A percentile compares a stretch with the other conserved stretches of the same genome.
Evolutionary conservation across 2,329 filamentous ascomycete genomes (phyloP).

Genomic region (Grosmannia clavigera): DNA sequence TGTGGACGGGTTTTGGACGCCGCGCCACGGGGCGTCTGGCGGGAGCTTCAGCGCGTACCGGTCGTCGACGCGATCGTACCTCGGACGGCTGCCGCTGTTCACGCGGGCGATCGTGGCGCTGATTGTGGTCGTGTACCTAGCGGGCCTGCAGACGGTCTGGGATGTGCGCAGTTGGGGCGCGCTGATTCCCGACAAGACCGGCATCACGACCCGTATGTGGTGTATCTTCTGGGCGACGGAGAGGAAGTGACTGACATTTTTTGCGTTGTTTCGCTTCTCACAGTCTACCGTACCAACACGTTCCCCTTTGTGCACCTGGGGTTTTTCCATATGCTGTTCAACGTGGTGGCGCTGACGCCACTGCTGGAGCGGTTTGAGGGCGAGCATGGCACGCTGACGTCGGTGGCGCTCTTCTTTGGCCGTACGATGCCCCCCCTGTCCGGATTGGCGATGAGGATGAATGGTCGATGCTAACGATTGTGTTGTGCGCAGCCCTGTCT

Average conservation of each 20-base stretch:
- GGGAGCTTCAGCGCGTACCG: slow-evolving; percentile 55
- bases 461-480: neutral
- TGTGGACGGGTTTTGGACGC: slow-evolving; percentile 6
- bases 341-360: slow-evolving; percentile 70
- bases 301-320: slow-evolving; percentile 79
- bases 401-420: slow-evolving; percentile 78
- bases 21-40: neutral
- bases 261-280: no score
- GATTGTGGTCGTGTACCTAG: slow-evolving; percentile 57
- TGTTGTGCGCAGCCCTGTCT: slow-evolving; percentile 45
- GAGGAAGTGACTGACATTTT: neutral
- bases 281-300: slow-evolving; percentile 88
- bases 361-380: slow-evolving; percentile 86
- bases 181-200: slow-evolving; percentile 65
- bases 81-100: slow-evolving; percentile 76
- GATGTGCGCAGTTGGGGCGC: slow-evolving; percentile 65
- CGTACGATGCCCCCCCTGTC: slow-evolving; percentile 46
- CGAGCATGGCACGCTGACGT: slow-evolving; percentile 81
- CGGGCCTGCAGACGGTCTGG: slow-evolving; percentile 57
- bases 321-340: slow-evolving; percentile 69
- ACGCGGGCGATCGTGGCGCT: slow-evolving; percentile 58
- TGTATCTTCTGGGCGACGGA: neutral
- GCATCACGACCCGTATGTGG: slow-evolving; percentile 54
- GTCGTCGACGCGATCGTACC: slow-evolving; percentile 60
- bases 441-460: neutral